These are phyloP conservation scores for Diutina scorzettiae DNA, from an alignment of 1,139 yeast genomes.

Conservation along the genomic window DNA sequence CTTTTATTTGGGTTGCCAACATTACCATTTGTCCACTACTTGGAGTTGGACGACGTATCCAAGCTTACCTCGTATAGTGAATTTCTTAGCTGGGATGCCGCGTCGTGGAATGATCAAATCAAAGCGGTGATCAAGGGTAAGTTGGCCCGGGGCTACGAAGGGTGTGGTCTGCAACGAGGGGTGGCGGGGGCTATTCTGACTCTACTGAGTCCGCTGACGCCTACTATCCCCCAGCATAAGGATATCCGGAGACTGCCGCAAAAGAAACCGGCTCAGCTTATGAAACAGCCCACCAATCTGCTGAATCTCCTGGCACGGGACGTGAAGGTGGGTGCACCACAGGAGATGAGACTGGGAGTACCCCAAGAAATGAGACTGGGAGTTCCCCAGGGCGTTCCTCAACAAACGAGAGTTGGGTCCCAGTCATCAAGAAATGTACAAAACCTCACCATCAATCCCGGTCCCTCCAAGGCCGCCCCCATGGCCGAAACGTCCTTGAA, in stretches of 20 bases:
- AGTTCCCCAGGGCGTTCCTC: not conserved
- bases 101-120: constrained; percentile 58
- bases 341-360: too few relatives aligned
- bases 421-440: too few relatives aligned
- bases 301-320: too few relatives aligned
- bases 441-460: not conserved
- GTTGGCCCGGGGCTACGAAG: constrained; percentile 63
- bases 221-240: not conserved
- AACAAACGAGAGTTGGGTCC: too few relatives aligned
- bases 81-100: constrained; percentile 10
- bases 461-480: not conserved
- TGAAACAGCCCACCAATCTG: not conserved
- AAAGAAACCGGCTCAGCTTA: not conserved
- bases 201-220: not conserved
- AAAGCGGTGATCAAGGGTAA: constrained; percentile 55
- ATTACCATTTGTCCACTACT: constrained; percentile 75
- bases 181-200: constrained; percentile 14
- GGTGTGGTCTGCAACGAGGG: constrained; percentile 44
- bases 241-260: not conserved
- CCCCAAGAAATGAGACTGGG: not conserved
- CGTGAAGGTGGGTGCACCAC: too few relatives aligned
- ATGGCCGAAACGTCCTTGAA: not conserved
- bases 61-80: constrained; percentile 8
- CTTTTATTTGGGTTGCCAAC: constrained; percentile 86
- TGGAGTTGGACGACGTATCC: constrained; percentile 25